Evolutionary conservation across 129 eudicot genomes (phyloP), one percentile per base, ranked within the genome.

Genomic region (Chrysanthemum makinoi): DNA sequence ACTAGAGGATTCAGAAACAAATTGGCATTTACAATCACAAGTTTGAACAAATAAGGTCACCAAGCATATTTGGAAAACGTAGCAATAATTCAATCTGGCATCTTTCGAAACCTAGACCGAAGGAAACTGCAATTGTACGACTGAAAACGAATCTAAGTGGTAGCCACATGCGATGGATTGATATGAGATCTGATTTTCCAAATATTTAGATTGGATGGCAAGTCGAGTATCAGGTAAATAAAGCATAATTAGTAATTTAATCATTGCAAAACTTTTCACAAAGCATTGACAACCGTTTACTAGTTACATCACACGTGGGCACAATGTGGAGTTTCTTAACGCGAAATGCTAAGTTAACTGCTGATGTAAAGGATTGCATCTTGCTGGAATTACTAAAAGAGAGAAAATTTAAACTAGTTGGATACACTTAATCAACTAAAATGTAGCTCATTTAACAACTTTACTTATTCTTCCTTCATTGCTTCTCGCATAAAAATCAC

Each of bases 401-500:
- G 8, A 39, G 10, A 6, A 39, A 39, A 6, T 39, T 39, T 8
- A 39, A 39, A 7, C 46, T 17, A 50, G 24, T 62, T 50, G 16
- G 22, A 14, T 35, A 6, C 71, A 19, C 4, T 51, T 73, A 8
- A 63, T 49, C 12, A 63, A 5, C 62, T 22, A 75, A 14, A 51
- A 24, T 75, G 67, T 66, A 56, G 59, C 67, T 46, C 19, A 56
- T 55, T 66, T 75, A 75, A 47, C 26, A 57, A 58, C 74, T 44
- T 26, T 26, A 56, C 26, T 60, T n/a, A 10, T 15, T 46, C 3
- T 19, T 9, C 11, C 53, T 62, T 51, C 17, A 50, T 43, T 19
- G 55, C 47, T 19, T 28, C 57, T 46, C 46, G 47, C 26, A 20
- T 18, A 46, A 26, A 44, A 19, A 17, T 39, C 9, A 46, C 18